These are phyloP conservation scores for Rosellinia necatrix DNA, from an alignment of 2,329 filamentous ascomycete species.

Conservation along the genomic window DNA sequence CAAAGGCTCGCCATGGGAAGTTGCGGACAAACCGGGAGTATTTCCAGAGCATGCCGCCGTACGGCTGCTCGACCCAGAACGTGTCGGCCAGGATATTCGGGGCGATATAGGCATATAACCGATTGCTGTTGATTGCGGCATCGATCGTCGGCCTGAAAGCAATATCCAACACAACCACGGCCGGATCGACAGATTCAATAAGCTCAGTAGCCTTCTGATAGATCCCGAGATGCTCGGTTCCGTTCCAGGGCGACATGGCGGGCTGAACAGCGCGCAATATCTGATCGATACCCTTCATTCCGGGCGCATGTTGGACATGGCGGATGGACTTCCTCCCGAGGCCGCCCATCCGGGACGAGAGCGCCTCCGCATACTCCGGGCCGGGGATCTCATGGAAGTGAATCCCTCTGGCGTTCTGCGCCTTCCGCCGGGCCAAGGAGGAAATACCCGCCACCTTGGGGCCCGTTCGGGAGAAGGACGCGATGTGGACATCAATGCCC, in stretches of 20 bases:
- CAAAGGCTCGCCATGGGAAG: neutral
- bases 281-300: constrained; percentile 20
- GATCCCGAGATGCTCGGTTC: constrained; percentile 24
- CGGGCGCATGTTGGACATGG: constrained; percentile 25
- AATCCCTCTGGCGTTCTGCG: constrained; percentile 2
- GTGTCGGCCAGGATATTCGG: constrained; percentile 30
- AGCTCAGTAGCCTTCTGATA: constrained; percentile 23
- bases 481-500: constrained; percentile 28
- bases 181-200: constrained; percentile 28
- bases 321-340: constrained; percentile 5
- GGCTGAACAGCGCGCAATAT: constrained; percentile 24
- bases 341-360: constrained; percentile 9
- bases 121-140: constrained; percentile 28
- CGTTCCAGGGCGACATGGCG: constrained; percentile 28
- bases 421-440: constrained; percentile 12
- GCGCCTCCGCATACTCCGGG: constrained; percentile 9
- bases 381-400: constrained; percentile 17
- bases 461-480: constrained; percentile 25
- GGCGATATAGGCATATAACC: constrained; percentile 27
- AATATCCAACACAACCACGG: constrained; percentile 30
- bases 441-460: constrained; percentile 22
- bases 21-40: constrained; percentile 27
- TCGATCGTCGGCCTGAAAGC: constrained; percentile 29
- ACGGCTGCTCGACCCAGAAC: constrained; percentile 28
- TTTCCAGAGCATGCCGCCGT: constrained; percentile 28